Evolutionary conservation across 1,139 yeast genomes (phyloP).

Genomic region (Blastobotrys indianensis): DNA sequence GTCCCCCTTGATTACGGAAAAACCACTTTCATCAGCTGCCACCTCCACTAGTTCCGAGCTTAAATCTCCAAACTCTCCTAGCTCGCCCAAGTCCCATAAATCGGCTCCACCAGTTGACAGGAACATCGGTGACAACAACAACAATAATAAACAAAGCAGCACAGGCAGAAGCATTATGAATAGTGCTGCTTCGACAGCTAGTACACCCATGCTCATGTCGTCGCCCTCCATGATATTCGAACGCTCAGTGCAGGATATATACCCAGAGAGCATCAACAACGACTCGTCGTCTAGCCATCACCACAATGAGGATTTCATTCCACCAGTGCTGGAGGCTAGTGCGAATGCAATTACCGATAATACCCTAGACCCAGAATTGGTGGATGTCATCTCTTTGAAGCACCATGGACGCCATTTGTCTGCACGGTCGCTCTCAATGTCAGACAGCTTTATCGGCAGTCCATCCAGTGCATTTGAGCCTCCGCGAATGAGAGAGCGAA

Average conservation of each 20-base stretch:
- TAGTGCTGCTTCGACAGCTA: background rate
- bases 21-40: no score
- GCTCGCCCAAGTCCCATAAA: no score
- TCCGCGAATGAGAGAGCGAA: conserved; percentile 5
- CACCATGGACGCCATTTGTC: conserved; percentile 6
- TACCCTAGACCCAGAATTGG: conserved; percentile 54
- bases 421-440: conserved; percentile 9
- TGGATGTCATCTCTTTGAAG: conserved; percentile 59
- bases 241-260: conserved; percentile 12
- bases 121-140: background rate
- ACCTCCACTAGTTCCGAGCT: no score
- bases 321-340: conserved; percentile 80
- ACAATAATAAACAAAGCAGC: background rate
- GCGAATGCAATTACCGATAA: conserved; percentile 56
- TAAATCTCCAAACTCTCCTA: no score
- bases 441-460: background rate
- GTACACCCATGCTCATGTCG: background rate
- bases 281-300: conserved; percentile 37
- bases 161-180: background rate
- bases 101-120: background rate
- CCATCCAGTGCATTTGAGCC: conserved; percentile 5
- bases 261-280: conserved; percentile 1
- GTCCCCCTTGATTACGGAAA: no score
- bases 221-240: conserved; percentile 13
- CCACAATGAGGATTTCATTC: conserved; percentile 63